Evolutionary conservation across 768 basidiomycete species (phyloP), one percentile per base, ranked within the genome.

Genomic region (Boletus vinaceobasis): DNA sequence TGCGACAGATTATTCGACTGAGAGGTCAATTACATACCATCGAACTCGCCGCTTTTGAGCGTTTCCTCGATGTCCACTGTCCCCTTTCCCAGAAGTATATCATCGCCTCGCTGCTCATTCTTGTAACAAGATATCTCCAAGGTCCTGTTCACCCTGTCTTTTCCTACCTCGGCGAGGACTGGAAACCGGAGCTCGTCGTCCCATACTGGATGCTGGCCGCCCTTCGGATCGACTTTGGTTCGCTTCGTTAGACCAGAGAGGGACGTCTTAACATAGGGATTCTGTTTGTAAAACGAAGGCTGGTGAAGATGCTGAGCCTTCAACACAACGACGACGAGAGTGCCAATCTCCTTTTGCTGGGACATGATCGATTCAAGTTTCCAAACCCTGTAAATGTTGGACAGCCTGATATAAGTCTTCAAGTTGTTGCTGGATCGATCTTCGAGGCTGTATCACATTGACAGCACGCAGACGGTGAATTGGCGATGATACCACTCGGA

Each of bases 171-270:
- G 62, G 82, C 84, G 60, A 80, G 68, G 44, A 98, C 77, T 6
- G 85, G 79, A 68, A 93, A 85, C 40, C 92, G 83, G 49, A 95
- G 70, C 70, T 97, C 93, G 33, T 84, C 84, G 66, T 97, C 94
- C 93, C 94, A 98, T 55, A 86, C 82, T 2, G 95, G 95, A 70
- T 91, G 88, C 66, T 98, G 95, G 0, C 95, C 95, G 3, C 94
- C 94, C 66, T 87, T 92, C 60, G 84, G 77, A 63, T 92, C 88
- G 55, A 85, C 79, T 50, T 81, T 76, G 1, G 92, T 93, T 53
- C 81, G 80, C 65, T 89, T 83, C 48, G 80, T 84, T 17, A 74
- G 74, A 37, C 84, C 83, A 69, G 75, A 71, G 54, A 94, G 71
- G 3, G 76, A 73, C 7, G 84, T 76, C 59, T 87, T 79, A 4